Evolutionary conservation across 1,284 basidiomycete species (phyloP), one percentile per base, ranked within the genome.

Genomic region (Naganishia albida): DNA sequence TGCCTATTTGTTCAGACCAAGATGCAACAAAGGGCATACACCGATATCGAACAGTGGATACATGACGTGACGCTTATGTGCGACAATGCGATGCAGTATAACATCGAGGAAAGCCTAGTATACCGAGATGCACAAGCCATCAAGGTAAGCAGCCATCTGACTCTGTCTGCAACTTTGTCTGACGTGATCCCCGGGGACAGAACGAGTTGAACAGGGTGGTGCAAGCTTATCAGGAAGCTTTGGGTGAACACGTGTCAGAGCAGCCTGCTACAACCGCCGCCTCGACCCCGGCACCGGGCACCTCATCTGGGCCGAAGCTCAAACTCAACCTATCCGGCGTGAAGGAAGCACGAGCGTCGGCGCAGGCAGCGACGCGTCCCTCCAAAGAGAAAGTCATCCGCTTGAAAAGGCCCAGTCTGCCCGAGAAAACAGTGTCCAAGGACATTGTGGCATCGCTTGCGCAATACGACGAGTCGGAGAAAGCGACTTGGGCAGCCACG

Each of bases 81-180:
- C 78, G 85, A 83, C 72, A 97, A 97, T 75, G 93, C 93, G 23
- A 91, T 91, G 80, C 82, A 84, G 70, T 97, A 93, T 80, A 97
- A 97, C 77, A 83, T 87, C 76, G 87, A 88, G 75, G 89, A 88
- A 30, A 94, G 91, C 75, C 83, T 83, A 64, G 92, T 96, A 62
- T 94, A 86, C 83, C 83, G 84, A 65, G 90, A 93, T 78, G 93
- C 93, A 10, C 88, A 88, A 75, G 79, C 82, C 65, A 78, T 87
- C 23, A 84, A 84, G 77, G 85, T 85, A 65, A 70, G 82, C 74
- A 18, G 68, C 26, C 6, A 57, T 34, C 10, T 34, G 34, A 10
- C 34, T 26, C 12, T 26, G 26, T 26, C 26, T 40, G 43, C 16
- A 42, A 28, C 43, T 28, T 16, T 30, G 25, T 51, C 16, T 23